Evolutionary conservation across 192 early-diverging fungal genomes (phyloP).

Genomic region (Phycomyces blakesleeanus): DNA sequence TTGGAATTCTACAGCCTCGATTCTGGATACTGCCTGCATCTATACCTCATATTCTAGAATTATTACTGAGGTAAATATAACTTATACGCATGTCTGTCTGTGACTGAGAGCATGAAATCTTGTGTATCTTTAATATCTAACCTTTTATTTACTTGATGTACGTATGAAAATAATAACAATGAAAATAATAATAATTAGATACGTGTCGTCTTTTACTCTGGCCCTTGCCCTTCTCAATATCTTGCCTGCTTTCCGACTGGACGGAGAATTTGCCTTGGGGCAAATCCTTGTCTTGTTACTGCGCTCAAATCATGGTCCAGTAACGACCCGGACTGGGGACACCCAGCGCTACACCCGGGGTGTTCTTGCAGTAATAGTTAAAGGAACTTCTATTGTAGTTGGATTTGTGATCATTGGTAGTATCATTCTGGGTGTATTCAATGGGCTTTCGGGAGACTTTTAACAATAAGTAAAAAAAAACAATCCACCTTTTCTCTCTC

Average conservation of each 20-base stretch:
- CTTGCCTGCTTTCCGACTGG: conserved; percentile 64
- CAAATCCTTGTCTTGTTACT: conserved; percentile 16
- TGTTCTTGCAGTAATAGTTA: conserved; percentile 12
- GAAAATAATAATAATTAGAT: no score
- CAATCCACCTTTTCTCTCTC: not conserved
- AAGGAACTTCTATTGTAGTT: conserved; percentile 18
- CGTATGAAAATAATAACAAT: no score
- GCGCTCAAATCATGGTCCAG: not conserved
- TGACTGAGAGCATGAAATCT: no score
- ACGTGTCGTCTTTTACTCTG: conserved; percentile 63
- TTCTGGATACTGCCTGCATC: conserved; percentile 52
- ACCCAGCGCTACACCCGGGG: conserved; percentile 7
- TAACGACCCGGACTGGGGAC: conserved; percentile 7
- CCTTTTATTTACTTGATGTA: no score
- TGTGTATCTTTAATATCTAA: no score
- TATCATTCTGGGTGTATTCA: conserved; percentile 22
- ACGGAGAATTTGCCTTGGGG: conserved; percentile 64
- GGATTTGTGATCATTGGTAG: conserved; percentile 33
- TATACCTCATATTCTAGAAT: conserved; percentile 55
- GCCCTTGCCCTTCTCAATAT: conserved; percentile 71
- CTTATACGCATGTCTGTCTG: no score
- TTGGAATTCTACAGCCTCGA: conserved; percentile 53
- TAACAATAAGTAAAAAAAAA: not conserved
- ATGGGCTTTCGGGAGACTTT: not conserved
- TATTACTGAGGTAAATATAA: conserved; percentile 44